phyloP scores from a whole-genome alignment of 495 filamentous ascomycete species.

The Aspergillus incahuasiensis region DNA sequence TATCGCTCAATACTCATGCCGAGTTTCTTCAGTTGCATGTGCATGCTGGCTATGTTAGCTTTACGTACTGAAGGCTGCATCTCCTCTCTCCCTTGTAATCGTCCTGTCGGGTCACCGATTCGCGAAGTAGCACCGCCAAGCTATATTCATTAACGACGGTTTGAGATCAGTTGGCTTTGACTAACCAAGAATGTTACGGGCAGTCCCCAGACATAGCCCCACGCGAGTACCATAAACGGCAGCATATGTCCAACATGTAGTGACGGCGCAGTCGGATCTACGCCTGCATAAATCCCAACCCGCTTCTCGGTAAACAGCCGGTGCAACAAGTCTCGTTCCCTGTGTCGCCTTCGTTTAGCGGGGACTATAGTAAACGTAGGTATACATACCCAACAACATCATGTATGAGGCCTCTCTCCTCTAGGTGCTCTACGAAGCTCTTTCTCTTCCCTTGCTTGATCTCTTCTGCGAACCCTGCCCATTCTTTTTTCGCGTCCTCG shows the following conservation, averaged over 20 bases:
- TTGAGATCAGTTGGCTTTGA: not conserved
- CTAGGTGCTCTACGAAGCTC: slow-evolving; percentile 63
- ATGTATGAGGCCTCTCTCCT: slow-evolving; percentile 77
- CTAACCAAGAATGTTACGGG: slow-evolving; percentile 63
- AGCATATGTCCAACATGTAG: slow-evolving; percentile 91
- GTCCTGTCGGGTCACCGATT: slow-evolving; percentile 83
- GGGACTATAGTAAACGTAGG: not conserved
- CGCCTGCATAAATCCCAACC: slow-evolving; percentile 77
- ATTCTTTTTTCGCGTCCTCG: slow-evolving; percentile 51
- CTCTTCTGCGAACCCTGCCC: slow-evolving; percentile 50
- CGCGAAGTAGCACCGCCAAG: slow-evolving; percentile 81
- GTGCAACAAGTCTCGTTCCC: slow-evolving; percentile 61
- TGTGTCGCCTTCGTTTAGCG: too few relatives aligned
- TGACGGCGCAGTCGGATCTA: slow-evolving; percentile 89
- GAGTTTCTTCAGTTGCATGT: slow-evolving; percentile 73
- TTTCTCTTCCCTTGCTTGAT: slow-evolving; percentile 58
- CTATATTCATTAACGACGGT: slow-evolving; percentile 31
- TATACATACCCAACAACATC: slow-evolving; percentile 69
- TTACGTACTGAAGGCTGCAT: slow-evolving; percentile 52
- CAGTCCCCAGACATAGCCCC: slow-evolving; percentile 85
- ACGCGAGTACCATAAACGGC: slow-evolving; percentile 89
- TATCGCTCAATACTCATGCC: slow-evolving; percentile 66
- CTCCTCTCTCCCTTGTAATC: slow-evolving; percentile 60
- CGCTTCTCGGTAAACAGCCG: slow-evolving; percentile 63
- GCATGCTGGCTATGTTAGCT: slow-evolving; percentile 70